Conservation (phyloP, 1,284 basidiomycete genomes). For the Ceratobasidium sp. region DNA sequence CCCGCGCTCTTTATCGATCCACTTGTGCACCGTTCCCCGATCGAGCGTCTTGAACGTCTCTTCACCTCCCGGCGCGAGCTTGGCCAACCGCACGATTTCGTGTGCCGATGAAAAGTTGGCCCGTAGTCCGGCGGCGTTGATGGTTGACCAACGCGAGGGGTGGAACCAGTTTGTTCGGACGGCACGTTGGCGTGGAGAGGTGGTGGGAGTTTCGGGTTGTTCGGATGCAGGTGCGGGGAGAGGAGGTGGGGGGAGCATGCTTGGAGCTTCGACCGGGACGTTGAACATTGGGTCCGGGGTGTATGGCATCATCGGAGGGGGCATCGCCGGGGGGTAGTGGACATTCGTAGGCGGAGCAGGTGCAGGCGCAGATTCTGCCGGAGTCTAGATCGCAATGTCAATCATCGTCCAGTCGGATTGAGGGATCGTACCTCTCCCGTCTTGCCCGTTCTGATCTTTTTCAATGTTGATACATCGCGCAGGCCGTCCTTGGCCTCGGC, state of each 20-base stretch:
- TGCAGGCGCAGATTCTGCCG: not conserved
- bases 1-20: constrained; percentile 36
- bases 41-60: constrained; percentile 33
- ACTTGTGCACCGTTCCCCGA: constrained; percentile 35
- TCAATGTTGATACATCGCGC: constrained; percentile 17
- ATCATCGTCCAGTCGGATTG: not conserved
- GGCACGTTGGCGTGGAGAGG: constrained; percentile 32
- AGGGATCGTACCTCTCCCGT: constrained; percentile 1
- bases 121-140: constrained; percentile 33
- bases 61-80: constrained; percentile 36
- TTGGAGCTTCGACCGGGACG: constrained; percentile 27
- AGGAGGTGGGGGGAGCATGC: constrained; percentile 27
- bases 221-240: not conserved
- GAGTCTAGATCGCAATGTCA: not conserved
- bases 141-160: constrained; percentile 33
- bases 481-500: constrained; percentile 31
- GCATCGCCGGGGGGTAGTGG: not conserved
- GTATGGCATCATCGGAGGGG: constrained; percentile 11
- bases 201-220: not conserved
- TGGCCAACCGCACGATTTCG: constrained; percentile 33
- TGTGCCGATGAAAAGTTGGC: constrained; percentile 36
- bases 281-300: constrained; percentile 15
- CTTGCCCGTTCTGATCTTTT: constrained; percentile 22
- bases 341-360: not conserved
- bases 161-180: constrained; percentile 38